A percentile compares a stretch with the other conserved stretches of the same genome.
Evolutionary conservation across 1,139 yeast genomes (phyloP).

Genomic region (Arxiozyma slooffiae): DNA sequence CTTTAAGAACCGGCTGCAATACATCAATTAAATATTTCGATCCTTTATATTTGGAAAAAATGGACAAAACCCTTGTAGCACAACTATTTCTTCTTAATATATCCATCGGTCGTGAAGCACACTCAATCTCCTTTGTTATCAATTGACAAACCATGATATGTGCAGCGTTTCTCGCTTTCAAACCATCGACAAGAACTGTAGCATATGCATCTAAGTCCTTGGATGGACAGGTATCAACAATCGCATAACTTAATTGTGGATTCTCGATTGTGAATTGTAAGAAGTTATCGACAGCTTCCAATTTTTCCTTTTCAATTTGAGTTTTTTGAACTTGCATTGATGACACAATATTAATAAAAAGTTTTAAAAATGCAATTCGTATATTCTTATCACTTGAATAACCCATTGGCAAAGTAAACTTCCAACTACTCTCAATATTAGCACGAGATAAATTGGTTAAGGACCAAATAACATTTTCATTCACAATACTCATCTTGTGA

Average conservation of each 20-base stretch:
- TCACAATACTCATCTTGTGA: constrained; percentile 48
- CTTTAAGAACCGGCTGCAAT: constrained; percentile 46
- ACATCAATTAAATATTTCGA: constrained; percentile 44
- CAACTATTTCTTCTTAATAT: constrained; percentile 73
- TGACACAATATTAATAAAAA: constrained; percentile 58
- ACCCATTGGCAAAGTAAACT: constrained; percentile 69
- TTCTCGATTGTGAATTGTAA: constrained; percentile 18
- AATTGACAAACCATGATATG: constrained; percentile 49
- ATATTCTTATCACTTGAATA: constrained; percentile 59
- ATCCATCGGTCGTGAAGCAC: constrained; percentile 56
- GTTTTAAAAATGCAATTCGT: constrained; percentile 64
- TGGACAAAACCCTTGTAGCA: constrained; percentile 65
- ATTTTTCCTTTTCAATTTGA: constrained; percentile 28
- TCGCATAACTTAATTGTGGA: constrained; percentile 32
- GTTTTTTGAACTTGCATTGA: constrained; percentile 29
- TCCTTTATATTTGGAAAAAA: constrained; percentile 63
- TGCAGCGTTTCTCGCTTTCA: constrained; percentile 44
- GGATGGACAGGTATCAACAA: constrained; percentile 44
- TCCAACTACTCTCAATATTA: constrained; percentile 70
- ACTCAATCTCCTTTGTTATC: constrained; percentile 52
- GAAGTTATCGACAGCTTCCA: constrained; percentile 25
- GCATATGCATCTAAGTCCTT: constrained; percentile 68
- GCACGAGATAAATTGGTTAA: constrained; percentile 60
- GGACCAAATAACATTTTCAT: constrained; percentile 58
- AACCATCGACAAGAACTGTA: constrained; percentile 54